Evolutionary conservation across 768 basidiomycete species (phyloP).

Genomic region (Termitomyces sp.): DNA sequence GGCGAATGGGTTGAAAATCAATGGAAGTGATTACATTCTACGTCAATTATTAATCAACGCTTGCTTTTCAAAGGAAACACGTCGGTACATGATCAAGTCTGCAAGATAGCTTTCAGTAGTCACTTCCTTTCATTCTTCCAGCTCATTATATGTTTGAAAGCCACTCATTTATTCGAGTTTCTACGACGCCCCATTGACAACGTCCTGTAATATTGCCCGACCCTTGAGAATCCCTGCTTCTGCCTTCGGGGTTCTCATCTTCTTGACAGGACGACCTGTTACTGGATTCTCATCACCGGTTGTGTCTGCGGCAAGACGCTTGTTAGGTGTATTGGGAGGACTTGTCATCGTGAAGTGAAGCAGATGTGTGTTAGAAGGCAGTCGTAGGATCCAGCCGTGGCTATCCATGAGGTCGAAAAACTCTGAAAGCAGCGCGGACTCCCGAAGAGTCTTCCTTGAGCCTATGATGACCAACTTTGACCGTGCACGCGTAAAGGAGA

Average conservation of each 20-base stretch:
- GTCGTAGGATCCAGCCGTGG: slow-evolving; percentile 61
- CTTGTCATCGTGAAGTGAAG: slow-evolving; percentile 33
- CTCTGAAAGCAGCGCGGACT: slow-evolving; percentile 53
- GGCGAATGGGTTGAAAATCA: too few species aligned
- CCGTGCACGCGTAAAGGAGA: slow-evolving; percentile 90
- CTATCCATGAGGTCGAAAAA: slow-evolving; percentile 77
- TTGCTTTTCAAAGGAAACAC: too few species aligned
- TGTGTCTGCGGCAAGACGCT: slow-evolving; percentile 23
- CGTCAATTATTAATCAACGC: too few species aligned
- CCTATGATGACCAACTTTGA: slow-evolving; percentile 90
- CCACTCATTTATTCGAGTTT: too few species aligned
- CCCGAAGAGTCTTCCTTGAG: slow-evolving; percentile 69
- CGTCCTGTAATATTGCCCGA: slow-evolving; percentile 55
- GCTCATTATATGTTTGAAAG: too few species aligned
- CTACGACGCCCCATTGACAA: slow-evolving; percentile 17
- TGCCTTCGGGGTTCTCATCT: slow-evolving; percentile 19
- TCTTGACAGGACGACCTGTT: slow-evolving; percentile 28
- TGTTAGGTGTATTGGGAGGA: slow-evolving; percentile 5
- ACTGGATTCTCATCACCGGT: neutral
- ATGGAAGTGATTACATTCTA: too few species aligned
- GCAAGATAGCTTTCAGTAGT: too few species aligned
- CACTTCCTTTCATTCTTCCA: too few species aligned
- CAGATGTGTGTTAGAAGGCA: slow-evolving; percentile 50
- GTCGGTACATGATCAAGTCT: too few species aligned
- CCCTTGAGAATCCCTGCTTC: slow-evolving; percentile 45